A percentile compares a stretch with the other conserved stretches of the same genome.
These are phyloP conservation scores for Vaccinium corymbosum DNA, from an alignment of 148 eudicot species.

Conservation along the genomic window DNA sequence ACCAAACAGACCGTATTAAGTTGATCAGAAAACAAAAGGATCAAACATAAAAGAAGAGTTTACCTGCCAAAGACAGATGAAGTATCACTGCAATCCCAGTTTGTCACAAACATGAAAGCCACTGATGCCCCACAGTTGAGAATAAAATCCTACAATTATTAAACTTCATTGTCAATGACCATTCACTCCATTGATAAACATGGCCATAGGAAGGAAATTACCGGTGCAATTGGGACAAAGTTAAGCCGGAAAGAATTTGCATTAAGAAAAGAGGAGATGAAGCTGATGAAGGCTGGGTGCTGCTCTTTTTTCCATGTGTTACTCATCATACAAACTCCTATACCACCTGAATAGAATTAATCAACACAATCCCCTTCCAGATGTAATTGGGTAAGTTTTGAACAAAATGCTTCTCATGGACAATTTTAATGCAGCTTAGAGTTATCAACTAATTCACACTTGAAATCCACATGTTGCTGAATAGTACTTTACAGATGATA, in stretches of 20 bases:
- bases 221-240: slow-evolving; percentile 76
- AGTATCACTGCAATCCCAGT: slow-evolving; percentile 47
- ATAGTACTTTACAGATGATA: background rate
- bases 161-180: slow-evolving; percentile 1
- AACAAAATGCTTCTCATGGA: background rate
- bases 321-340: slow-evolving; percentile 91
- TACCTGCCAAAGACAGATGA: slow-evolving; percentile 61
- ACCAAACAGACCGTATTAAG: slow-evolving; percentile 23
- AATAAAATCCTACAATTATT: slow-evolving; percentile 71
- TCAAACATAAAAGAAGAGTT: background rate
- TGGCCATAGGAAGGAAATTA: slow-evolving; percentile 26
- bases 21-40: slow-evolving; percentile 1
- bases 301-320: slow-evolving; percentile 80
- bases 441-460: background rate
- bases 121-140: slow-evolving; percentile 94
- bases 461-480: background rate
- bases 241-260: slow-evolving; percentile 76
- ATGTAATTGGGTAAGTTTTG: background rate
- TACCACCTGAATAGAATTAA: slow-evolving; percentile 37
- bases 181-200: background rate
- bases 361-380: background rate
- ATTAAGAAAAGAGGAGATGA: slow-evolving; percentile 60
- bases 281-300: slow-evolving; percentile 77
- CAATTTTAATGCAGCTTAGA: background rate
- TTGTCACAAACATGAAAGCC: slow-evolving; percentile 78